Evolutionary conservation across 257 asterid genomes (phyloP), one percentile per base, ranked within the genome.

Genomic region (Solanum pennellii): DNA sequence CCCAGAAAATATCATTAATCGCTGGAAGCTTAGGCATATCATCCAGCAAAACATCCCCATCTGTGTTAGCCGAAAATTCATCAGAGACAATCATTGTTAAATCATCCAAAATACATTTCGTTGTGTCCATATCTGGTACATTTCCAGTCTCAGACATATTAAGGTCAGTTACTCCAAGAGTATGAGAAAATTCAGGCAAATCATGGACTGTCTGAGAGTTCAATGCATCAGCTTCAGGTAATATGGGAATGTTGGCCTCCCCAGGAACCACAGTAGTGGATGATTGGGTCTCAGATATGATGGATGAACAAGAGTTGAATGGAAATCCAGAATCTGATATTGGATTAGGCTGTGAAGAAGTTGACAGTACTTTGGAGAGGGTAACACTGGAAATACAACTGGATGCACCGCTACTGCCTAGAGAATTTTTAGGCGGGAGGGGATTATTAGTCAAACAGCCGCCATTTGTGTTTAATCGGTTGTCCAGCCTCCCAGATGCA

Each of bases 1-100:
- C 98, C 98, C 98, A 93, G 89, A 95, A 95, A 60, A 89, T 93
- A 89, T 95, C 98, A 73, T 92, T 89, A 80, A 94, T 95, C 41
- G 95, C 93, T 3, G 98, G 95, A 71, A 93, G 95, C 87, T 92
- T 91, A 66, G 92, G 94, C 75, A 89, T 87, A 87, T 91, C 94
- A 74, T 90, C 95, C 25, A 90, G 89, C 89, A 92, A 82, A 47
- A 89, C 77, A 87, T 92, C 96, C 84, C 87, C 92, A 35, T 92
- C 93, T 69, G 89, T 88, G 88, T 90, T 92, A 68, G 91, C 91
- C 76, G 89, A 88, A 84, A 89, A 86, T 66, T 89, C 94, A 85
- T 92, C 94, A 1, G 92, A 71, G 6, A 85, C 86, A 84, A 83
- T 88, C n/a, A 92, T 89, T 16, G 87, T 56, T 73, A 91, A 88